Evolutionary conservation across 331 rosid genomes (phyloP), one percentile per base, ranked within the genome.

Genomic region (Stylosanthes scabra): DNA sequence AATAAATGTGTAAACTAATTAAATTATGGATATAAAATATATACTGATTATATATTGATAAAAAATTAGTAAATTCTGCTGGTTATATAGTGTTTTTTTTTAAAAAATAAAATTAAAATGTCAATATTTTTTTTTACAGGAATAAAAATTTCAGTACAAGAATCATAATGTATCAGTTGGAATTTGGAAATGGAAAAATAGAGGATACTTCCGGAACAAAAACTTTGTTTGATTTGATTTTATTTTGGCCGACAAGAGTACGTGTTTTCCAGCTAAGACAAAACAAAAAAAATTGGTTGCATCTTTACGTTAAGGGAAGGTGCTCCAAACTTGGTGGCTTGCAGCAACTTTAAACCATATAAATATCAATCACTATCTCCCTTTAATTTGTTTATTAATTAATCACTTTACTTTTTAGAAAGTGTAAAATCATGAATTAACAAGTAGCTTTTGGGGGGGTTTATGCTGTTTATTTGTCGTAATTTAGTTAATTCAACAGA

Each of bases 261-360:
- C 11, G 39, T 28, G 63, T 57, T 28, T 58, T 58, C 63, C 42
- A 58, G 63, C 42, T 58, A 58, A 58, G 16, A 34, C 39, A 34
- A 34, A 34, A 34, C 39, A 34, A 29, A n/a, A 58, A 58, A 58
- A 11, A 46, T 3, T 46, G 51, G 51, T 3, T 11, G 16, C 3
- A 3, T 11, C 7, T 11, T 6, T 11, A 1, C 27, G 6, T 11
- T 4, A 34, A 34, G 39, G 39, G 39, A 34, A 34, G 39, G 63
- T 28, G 9, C 63, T 29, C 9, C 63, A 58, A 29, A 58, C 63
- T 58, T 31, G 8, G 16, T 58, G 16, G 63, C 9, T 27, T 7
- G 16, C 16, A 58, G 11, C 4, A 58, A 58, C 12, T 11, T 10
- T 28, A 9, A 54, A 54, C 59, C 5, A 34, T 2, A 15, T 27